These are phyloP conservation scores for Dendrostoma leiphaemia DNA, from an alignment of 2,329 filamentous ascomycete species.

Conservation along the genomic window DNA sequence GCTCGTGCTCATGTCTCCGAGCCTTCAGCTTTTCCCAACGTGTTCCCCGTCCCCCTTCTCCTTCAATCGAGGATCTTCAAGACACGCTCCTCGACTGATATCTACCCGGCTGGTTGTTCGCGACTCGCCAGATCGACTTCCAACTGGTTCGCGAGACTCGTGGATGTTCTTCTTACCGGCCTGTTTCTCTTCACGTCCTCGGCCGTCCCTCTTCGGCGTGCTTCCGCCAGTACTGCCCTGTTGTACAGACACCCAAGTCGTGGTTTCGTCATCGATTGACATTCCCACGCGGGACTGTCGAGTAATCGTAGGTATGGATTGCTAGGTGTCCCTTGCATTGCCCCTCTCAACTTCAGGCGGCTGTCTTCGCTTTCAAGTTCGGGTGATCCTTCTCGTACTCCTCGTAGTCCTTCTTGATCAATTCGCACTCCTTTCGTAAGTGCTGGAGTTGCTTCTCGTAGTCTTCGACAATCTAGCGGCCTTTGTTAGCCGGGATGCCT, in stretches of 20 bases:
- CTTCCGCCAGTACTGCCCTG: neutral
- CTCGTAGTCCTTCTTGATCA: slow-evolving; percentile 56
- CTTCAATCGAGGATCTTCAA: no score
- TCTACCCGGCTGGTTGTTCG: no score
- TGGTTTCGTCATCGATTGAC: neutral
- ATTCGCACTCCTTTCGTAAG: slow-evolving; percentile 69
- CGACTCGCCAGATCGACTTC: no score
- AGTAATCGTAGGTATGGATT: no score
- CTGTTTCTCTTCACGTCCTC: neutral
- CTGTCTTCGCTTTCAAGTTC: neutral
- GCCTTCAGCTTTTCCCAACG: neutral
- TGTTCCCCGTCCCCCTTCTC: no score
- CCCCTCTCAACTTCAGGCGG: neutral
- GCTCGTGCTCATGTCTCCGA: neutral
- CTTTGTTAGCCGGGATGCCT: slow-evolving; percentile 19
- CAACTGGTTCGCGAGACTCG: neutral
- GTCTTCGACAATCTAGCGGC: slow-evolving; percentile 67
- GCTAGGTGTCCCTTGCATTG: neutral
- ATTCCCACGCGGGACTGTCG: neutral
- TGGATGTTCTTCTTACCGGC: neutral
- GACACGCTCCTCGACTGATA: no score
- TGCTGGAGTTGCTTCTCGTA: slow-evolving; percentile 79
- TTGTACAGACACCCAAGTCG: neutral
- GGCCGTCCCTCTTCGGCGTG: neutral
- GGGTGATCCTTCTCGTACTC: slow-evolving; percentile 52